Conservation (phyloP, 83 land plant species). For the Thuja plicata region DNA sequence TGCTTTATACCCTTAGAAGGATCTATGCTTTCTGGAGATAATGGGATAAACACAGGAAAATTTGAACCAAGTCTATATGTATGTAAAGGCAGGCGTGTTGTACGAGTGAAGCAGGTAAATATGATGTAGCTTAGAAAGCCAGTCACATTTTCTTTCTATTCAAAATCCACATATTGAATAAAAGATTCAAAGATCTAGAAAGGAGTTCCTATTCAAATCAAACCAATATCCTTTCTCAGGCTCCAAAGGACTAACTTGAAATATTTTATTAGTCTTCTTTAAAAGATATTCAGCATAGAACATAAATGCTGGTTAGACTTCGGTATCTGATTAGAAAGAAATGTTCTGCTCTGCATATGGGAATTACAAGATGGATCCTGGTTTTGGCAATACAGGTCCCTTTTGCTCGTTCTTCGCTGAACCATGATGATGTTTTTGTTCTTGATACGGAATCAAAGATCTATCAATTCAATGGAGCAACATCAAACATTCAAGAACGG, state of each 20-base stretch:
- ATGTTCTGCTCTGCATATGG: background rate
- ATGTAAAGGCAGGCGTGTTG: slow-evolving; percentile 81
- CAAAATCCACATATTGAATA: background rate
- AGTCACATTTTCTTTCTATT: background rate
- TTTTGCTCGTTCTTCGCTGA: slow-evolving; percentile 83
- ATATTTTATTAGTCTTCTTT: slow-evolving; percentile 1
- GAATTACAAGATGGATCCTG: background rate
- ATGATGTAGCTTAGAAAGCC: background rate
- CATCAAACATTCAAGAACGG: slow-evolving; percentile 81
- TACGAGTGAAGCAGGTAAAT: slow-evolving; percentile 86
- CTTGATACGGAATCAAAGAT: slow-evolving; percentile 84
- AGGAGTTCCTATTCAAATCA: background rate
- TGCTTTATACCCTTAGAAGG: slow-evolving; percentile 91
- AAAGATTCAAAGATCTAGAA: background rate
- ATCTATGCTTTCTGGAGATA: slow-evolving; percentile 80
- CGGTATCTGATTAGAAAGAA: background rate
- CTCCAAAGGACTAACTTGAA: background rate
- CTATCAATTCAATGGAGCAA: slow-evolving; percentile 90
- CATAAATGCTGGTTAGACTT: background rate
- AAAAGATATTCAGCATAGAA: background rate
- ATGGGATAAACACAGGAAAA: slow-evolving; percentile 54
- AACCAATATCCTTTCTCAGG: background rate
- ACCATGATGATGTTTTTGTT: slow-evolving; percentile 93
- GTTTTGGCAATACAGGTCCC: slow-evolving; percentile 59
- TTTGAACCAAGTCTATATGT: slow-evolving; percentile 68